These are phyloP conservation scores for Decorospora gaudefroyi DNA, from an alignment of 2,329 filamentous ascomycete genomes.

Conservation along the genomic window DNA sequence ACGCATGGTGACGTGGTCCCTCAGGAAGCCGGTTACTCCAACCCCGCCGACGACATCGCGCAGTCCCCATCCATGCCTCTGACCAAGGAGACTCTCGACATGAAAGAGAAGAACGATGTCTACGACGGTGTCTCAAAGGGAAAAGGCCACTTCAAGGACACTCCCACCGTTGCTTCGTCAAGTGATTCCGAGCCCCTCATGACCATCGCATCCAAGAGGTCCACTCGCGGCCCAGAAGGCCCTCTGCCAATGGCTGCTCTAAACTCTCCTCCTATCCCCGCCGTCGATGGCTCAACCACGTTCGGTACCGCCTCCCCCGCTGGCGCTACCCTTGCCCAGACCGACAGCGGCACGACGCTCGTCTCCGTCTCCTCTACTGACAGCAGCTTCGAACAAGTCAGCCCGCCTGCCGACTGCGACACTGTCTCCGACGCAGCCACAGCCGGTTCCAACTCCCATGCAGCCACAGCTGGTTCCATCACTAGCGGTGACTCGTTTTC, in stretches of 20 bases:
- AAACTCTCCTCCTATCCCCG: conserved; percentile 2
- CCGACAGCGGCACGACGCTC: conserved; percentile 66
- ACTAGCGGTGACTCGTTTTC: not conserved
- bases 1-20: conserved; percentile 18
- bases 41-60: conserved; percentile 7
- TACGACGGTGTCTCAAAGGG: conserved; percentile 1
- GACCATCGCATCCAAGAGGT: conserved; percentile 11
- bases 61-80: conserved; percentile 7
- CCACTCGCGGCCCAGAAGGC: conserved; percentile 19
- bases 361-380: conserved; percentile 11
- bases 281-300: conserved; percentile 90
- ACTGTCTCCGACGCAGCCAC: not conserved
- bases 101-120: conserved; percentile 13
- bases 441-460: not conserved
- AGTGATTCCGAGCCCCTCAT: not conserved
- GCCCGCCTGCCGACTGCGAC: not conserved
- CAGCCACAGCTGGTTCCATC: not conserved
- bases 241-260: conserved; percentile 43
- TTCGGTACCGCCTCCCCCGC: conserved; percentile 94
- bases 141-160: not conserved
- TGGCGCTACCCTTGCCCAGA: conserved; percentile 83
- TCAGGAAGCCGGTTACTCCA: conserved; percentile 18
- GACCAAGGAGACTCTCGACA: conserved; percentile 9
- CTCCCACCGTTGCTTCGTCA: not conserved
- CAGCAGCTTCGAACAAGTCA: conserved; percentile 21